Percentiles rank a stretch among this genome's conserved stretches.
Conservation (phyloP, 2,329 filamentous ascomycete species). For the Penicillium sp. region DNA sequence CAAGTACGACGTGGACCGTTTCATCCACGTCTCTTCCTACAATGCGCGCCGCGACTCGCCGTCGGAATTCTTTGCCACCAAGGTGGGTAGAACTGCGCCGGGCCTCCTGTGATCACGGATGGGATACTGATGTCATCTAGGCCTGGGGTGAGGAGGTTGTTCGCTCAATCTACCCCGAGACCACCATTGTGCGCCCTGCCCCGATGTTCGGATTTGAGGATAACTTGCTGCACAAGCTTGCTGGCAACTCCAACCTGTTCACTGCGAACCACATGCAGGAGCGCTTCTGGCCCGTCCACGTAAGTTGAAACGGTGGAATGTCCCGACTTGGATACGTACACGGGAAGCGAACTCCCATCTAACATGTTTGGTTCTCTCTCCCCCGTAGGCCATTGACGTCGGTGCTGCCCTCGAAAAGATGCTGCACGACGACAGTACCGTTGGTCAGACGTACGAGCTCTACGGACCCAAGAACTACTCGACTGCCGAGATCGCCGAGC, state of each 20-base stretch:
- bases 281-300: conserved; percentile 85
- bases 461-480: conserved; percentile 92
- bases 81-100: conserved; percentile 47
- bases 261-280: conserved; percentile 93
- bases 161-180: conserved; percentile 88
- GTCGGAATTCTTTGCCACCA: conserved; percentile 87
- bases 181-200: conserved; percentile 89
- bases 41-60: conserved; percentile 74
- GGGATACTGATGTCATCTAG: conserved; percentile 36
- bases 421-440: conserved; percentile 84
- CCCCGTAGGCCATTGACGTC: conserved; percentile 71
- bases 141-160: conserved; percentile 75
- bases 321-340: neutral
- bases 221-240: conserved; percentile 78
- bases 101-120: neutral
- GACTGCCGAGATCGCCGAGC: conserved; percentile 73
- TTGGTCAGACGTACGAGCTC: conserved; percentile 85
- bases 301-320: conserved; percentile 38
- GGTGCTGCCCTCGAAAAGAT: conserved; percentile 83
- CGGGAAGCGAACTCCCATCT: neutral
- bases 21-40: conserved; percentile 93
- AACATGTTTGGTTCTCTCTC: conserved; percentile 5
- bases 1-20: conserved; percentile 97
- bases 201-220: conserved; percentile 96
- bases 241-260: conserved; percentile 71